Conservation (phyloP, 2,329 filamentous ascomycete genomes). For the Aaosphaeria pasadenensis region DNA sequence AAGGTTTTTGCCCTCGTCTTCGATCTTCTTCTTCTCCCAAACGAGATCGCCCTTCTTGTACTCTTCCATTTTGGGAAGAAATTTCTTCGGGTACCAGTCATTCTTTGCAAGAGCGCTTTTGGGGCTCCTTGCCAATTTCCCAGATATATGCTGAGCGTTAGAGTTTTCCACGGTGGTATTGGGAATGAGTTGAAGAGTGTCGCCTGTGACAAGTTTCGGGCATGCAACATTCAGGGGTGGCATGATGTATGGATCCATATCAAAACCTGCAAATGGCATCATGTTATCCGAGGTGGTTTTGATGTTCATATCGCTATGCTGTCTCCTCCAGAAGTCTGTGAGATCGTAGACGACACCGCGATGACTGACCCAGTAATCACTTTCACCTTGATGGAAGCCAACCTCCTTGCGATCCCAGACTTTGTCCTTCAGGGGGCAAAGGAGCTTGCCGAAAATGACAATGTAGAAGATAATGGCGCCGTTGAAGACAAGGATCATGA, state of each 20-base stretch:
- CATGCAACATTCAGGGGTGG: constrained; percentile 75
- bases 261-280: constrained; percentile 72
- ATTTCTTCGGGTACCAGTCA: constrained; percentile 74
- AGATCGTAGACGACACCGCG: constrained; percentile 91
- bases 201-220: constrained; percentile 63
- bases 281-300: constrained; percentile 63
- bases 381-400: constrained; percentile 62
- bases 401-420: constrained; percentile 77
- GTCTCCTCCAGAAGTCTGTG: constrained; percentile 76
- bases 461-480: constrained; percentile 87
- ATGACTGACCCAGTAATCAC: constrained; percentile 84
- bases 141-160: constrained; percentile 67
- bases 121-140: constrained; percentile 55
- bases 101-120: constrained; percentile 57
- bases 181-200: constrained; percentile 55
- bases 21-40: constrained; percentile 59
- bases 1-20: constrained; percentile 62
- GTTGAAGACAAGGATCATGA: constrained; percentile 80
- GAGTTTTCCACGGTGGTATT: constrained; percentile 62
- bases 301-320: constrained; percentile 74
- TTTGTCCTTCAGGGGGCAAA: constrained; percentile 91
- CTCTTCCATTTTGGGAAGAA: constrained; percentile 75
- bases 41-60: constrained; percentile 89
- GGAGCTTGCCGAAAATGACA: constrained; percentile 74
- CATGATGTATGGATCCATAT: constrained; percentile 82